phyloP scores from a whole-genome alignment of 2,329 filamentous ascomycete genomes.

The Alternaria arborescens region DNA sequence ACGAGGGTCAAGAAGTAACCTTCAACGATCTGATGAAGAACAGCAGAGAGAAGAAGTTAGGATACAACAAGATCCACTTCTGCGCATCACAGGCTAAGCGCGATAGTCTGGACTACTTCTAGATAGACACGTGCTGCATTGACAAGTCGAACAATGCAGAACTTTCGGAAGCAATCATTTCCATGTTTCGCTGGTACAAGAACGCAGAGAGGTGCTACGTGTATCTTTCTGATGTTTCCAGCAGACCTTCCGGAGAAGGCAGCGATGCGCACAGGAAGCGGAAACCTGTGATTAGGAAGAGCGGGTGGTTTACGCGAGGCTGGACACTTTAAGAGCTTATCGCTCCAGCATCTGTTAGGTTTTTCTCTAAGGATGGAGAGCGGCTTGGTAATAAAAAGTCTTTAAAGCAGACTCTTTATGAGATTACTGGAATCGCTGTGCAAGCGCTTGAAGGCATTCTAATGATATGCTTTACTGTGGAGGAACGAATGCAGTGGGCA shows the following conservation, averaged over 20 bases:
- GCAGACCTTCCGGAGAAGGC: neutral
- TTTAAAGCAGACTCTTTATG: neutral
- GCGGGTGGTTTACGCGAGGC: no score
- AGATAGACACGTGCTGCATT: neutral
- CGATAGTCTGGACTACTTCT: neutral
- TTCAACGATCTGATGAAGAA: neutral
- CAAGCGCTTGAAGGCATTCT: neutral
- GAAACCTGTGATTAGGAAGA: neutral
- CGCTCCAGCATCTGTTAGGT: neutral
- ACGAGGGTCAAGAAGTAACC: neutral
- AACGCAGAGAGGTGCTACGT: neutral
- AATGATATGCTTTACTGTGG: neutral
- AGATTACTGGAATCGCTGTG: neutral
- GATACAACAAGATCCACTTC: neutral
- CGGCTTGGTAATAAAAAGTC: neutral
- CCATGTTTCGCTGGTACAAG: neutral
- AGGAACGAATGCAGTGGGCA: neutral
- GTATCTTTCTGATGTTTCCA: neutral
- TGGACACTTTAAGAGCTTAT: neutral
- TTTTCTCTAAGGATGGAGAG: neutral
- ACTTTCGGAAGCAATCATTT: neutral
- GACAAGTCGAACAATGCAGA: neutral
- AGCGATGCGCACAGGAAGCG: neutral
- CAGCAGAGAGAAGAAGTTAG: neutral
- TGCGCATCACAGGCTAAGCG: slow-evolving; percentile 1